A percentile compares a stretch with the other conserved stretches of the same genome.
phyloP scores from a whole-genome alignment of 2,329 filamentous ascomycete species.

The Fusarium nurragi region DNA sequence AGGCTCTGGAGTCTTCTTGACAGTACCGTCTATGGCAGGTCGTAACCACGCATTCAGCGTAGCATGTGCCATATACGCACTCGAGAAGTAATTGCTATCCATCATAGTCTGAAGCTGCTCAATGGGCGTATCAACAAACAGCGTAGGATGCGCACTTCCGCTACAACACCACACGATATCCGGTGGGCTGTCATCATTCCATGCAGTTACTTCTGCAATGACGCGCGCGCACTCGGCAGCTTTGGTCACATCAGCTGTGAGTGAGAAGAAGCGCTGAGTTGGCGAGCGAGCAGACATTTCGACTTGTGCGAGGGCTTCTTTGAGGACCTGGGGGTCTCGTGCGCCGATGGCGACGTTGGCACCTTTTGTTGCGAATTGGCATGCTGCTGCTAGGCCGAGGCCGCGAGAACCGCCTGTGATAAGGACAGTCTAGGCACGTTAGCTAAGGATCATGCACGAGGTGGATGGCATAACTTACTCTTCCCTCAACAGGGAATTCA shows the following conservation, averaged over 20 bases:
- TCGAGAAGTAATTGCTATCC: slow-evolving; percentile 37
- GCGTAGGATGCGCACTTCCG: slow-evolving; percentile 28
- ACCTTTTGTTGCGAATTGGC: slow-evolving; percentile 23
- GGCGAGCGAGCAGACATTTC: slow-evolving; percentile 9
- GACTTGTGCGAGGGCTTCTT: slow-evolving; percentile 17
- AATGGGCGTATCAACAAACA: slow-evolving; percentile 30
- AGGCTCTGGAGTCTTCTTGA: neutral
- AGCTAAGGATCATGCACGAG: neutral
- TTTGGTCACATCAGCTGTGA: slow-evolving; percentile 16
- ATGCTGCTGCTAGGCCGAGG: slow-evolving; percentile 22
- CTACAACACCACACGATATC: slow-evolving; percentile 33
- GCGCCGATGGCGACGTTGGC: slow-evolving; percentile 24
- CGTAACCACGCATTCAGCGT: slow-evolving; percentile 24
- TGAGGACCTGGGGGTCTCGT: neutral
- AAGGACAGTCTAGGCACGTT: slow-evolving; percentile 13
- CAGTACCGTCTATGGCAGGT: neutral
- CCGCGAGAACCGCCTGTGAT: slow-evolving; percentile 32
- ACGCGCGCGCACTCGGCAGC: slow-evolving; percentile 19
- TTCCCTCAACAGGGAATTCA: slow-evolving; percentile 19
- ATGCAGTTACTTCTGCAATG: slow-evolving; percentile 12
- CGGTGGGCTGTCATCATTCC: slow-evolving; percentile 10
- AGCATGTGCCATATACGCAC: slow-evolving; percentile 33
- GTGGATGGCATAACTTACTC: neutral
- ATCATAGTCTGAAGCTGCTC: slow-evolving; percentile 34
- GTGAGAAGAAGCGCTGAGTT: slow-evolving; percentile 19